These are phyloP conservation scores for Eucalyptus cladocalyx DNA, from an alignment of 345 rosid genomes.

Conservation along the genomic window DNA sequence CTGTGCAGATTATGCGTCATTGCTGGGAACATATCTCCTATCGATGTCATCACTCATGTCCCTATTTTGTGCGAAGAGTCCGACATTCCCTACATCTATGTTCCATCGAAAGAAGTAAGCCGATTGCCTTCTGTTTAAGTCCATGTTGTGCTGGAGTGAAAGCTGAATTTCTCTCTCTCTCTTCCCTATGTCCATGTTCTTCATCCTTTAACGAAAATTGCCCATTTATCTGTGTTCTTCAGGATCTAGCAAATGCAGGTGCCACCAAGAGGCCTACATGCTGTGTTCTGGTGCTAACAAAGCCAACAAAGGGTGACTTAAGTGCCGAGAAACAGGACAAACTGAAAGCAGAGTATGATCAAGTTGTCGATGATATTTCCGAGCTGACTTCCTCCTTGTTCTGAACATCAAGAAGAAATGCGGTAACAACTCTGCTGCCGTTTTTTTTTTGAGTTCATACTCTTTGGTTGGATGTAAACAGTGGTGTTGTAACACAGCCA, in stretches of 20 bases:
- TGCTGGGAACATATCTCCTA: constrained; percentile 96
- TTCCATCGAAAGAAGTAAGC: constrained; percentile 82
- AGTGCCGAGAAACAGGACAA: constrained; percentile 50
- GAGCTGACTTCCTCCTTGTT: constrained; percentile 49
- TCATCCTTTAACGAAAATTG: background rate
- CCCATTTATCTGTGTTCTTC: background rate
- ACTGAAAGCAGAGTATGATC: constrained; percentile 53
- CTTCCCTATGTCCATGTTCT: background rate
- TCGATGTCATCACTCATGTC: constrained; percentile 92
- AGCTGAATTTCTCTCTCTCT: background rate
- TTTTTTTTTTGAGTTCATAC: background rate
- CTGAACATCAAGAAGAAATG: background rate
- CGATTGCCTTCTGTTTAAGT: background rate
- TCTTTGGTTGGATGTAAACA: background rate
- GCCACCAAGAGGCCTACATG: constrained; percentile 94
- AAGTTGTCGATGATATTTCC: constrained; percentile 45
- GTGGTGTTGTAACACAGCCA: background rate
- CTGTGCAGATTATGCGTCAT: constrained; percentile 70
- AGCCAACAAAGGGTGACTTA: constrained; percentile 76
- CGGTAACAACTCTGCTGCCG: background rate
- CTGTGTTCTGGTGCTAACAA: constrained; percentile 77
- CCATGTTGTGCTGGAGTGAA: background rate
- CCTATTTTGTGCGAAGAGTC: constrained; percentile 89
- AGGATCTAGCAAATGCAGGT: constrained; percentile 97
- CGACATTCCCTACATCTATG: constrained; percentile 80